Evolutionary conservation across 2,329 filamentous ascomycete genomes (phyloP), one percentile per base, ranked within the genome.

Genomic region (Leptographium radiaticola): DNA sequence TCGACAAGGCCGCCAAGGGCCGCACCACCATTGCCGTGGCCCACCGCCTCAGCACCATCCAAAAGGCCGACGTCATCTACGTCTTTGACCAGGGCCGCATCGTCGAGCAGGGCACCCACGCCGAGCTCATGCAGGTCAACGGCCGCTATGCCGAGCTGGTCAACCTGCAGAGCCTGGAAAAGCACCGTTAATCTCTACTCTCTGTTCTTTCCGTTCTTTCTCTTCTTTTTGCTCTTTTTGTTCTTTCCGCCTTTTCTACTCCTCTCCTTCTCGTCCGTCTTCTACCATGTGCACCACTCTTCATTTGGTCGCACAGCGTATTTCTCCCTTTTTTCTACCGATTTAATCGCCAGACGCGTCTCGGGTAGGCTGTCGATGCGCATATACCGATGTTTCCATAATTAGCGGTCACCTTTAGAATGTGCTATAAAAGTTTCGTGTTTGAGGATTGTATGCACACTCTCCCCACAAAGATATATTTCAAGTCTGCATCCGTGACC

Each of bases 21-120:
- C 79, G 89, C 51, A 95, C 89, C 8, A 97, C 91, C 0, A 93
- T 98, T 58, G 90, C 91, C 1, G 91, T 98, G 1, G 93, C 93
- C 4, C 91, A 98, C 69, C 77, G 93, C 30, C 72, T 98, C 7
- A 89, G 83, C 63, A 96, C 93, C 0, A 96, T 97, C 57, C 89
- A 95, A 66, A 90, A 93, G 66, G 91, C 91, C 0, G 91, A 97
- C 65, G 72, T 91, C 49, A 97, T 97, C 62, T 96, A 94, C 60
- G 91, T 97, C n/a, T 93, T 97, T 65, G 90, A 96, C 67, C 83
- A 87, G 62, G 93, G 91, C 9, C 78, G 81, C 56, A 80, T 97
- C 45, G 86, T 94, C 1, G 91, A 97, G 72, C 78, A 80, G 60
- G 91, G 91, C 6, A 89, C 82, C 10, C 91, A 97, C 65, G 63